These are phyloP conservation scores for Purpureocillium lavendulum DNA, from an alignment of 2,329 filamentous ascomycete species.

Conservation along the genomic window DNA sequence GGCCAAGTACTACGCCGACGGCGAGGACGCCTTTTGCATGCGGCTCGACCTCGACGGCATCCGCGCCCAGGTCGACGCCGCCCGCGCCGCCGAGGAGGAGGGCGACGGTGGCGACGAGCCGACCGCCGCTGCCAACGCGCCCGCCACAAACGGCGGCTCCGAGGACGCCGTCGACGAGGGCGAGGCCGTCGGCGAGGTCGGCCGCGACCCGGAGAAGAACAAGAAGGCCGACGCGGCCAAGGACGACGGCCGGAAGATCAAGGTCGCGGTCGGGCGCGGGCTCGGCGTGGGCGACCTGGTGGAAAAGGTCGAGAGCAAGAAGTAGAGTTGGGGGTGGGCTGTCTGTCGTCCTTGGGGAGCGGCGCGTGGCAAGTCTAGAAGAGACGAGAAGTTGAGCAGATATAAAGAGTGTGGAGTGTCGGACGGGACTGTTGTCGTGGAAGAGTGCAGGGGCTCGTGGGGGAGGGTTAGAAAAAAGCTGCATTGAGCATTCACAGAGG, in stretches of 20 bases:
- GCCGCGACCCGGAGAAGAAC: conserved; percentile 30
- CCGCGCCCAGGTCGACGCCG: conserved; percentile 30
- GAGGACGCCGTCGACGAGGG: conserved; percentile 54
- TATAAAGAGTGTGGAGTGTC: no score
- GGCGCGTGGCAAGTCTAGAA: no score
- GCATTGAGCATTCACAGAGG: no score
- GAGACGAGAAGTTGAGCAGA: no score
- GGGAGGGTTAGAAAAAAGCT: no score
- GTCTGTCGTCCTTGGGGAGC: no score
- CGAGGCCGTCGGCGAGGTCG: conserved; percentile 60
- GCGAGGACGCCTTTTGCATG: conserved; percentile 95
- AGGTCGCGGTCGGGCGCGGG: conserved; percentile 75
- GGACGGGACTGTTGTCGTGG: no score
- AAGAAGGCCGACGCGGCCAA: conserved; percentile 11
- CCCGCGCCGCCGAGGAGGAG: conserved; percentile 33
- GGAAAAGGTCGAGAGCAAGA: conserved; percentile 55
- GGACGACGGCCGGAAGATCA: conserved; percentile 55
- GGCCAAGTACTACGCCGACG: conserved; percentile 91
- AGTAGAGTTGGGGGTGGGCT: conserved; percentile 8
- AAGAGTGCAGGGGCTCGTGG: no score
- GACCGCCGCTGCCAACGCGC: neutral
- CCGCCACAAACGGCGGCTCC: conserved; percentile 14
- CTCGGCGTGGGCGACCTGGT: conserved; percentile 73
- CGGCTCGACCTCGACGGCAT: conserved; percentile 69
- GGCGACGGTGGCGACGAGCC: conserved; percentile 17